Evolutionary conservation across 2,329 filamentous ascomycete species (phyloP).

Genomic region (Penicillium sp.): DNA sequence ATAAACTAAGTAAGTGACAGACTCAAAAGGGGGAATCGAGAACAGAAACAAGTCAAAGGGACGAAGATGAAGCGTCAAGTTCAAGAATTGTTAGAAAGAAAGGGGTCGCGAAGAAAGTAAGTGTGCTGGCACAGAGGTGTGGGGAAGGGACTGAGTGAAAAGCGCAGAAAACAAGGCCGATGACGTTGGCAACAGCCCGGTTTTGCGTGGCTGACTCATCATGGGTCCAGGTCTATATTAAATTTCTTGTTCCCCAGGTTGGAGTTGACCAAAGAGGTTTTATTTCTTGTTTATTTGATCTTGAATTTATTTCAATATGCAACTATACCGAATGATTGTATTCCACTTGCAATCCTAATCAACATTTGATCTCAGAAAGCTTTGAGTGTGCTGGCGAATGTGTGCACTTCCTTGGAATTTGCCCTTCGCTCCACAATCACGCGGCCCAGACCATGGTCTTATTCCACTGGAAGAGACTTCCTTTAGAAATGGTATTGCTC

Average conservation of each 20-base stretch:
- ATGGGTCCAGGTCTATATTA: neutral
- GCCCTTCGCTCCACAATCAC: constrained; percentile 8
- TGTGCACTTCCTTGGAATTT: neutral
- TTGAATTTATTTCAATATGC: neutral
- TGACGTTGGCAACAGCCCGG: constrained; percentile 32
- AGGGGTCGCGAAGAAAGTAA: constrained; percentile 17
- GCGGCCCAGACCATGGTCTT: constrained; percentile 11
- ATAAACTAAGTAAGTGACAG: constrained; percentile 13
- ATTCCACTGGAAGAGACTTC: constrained; percentile 1
- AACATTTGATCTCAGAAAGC: too few species aligned
- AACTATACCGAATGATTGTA: too few species aligned
- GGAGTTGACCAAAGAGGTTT: too few species aligned
- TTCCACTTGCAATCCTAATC: too few species aligned
- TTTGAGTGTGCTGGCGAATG: neutral
- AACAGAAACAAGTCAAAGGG: neutral
- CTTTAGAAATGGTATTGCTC: neutral
- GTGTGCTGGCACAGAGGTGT: constrained; percentile 25
- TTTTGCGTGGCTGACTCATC: constrained; percentile 23
- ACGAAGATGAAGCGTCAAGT: neutral
- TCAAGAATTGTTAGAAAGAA: constrained; percentile 2
- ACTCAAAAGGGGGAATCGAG: constrained; percentile 8
- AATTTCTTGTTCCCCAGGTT: neutral
- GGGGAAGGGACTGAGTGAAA: constrained; percentile 31
- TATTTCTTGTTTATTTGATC: neutral
- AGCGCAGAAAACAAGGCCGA: constrained; percentile 31